Evolutionary conservation across 1,284 basidiomycete species (phyloP), one percentile per base, ranked within the genome.

Genomic region (Ustilago bromivora): DNA sequence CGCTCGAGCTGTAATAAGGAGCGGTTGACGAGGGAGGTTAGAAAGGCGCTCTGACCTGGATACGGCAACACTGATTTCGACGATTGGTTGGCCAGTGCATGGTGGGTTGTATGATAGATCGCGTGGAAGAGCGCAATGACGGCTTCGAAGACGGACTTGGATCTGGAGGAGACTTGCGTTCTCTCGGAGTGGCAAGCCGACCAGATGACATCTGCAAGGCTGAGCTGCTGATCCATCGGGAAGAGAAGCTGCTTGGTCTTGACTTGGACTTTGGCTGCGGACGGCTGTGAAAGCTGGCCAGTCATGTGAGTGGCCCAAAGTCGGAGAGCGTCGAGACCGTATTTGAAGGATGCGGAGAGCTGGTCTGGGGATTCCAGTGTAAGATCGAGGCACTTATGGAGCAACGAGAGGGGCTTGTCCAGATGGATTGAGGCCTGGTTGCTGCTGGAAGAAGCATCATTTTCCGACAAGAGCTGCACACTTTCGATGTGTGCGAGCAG

Each of bases 271-370:
- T 23, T 56, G 13, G 58, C 23, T 10, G 58, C 54, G 1, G 68
- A 57, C 3, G 58, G 35, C 19, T 17, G 17, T 15, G 61, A 56
- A 7, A 76, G 65, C 35, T 60, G 53, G 19, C 12, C 32, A 13
- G 66, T 51, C 9, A 64, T 35, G 31, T 76, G 74, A 1, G 55
- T 59, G 2, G 67, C 71, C 71, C 71, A 77, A 10, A 77, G 66
- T 46, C 71, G 62, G 11, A 77, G 67, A 23, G 70, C 75, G 46
- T 77, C 75, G 46, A 77, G 71, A 38, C 75, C 71, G 32, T 67
- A 70, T 51, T 77, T 77, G 75, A 77, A 76, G 1, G 74, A 68
- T 9, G 69, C 34, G 0, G 65, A 64, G n/a, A 76, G 69, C 63
- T 77, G 70, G 59, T 69, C 57, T 12, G 66, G 52, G 0, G 69